Base-by-base conservation (phyloP, 495 filamentous ascomycete species). In the Lophiotrema nucula region DNA sequence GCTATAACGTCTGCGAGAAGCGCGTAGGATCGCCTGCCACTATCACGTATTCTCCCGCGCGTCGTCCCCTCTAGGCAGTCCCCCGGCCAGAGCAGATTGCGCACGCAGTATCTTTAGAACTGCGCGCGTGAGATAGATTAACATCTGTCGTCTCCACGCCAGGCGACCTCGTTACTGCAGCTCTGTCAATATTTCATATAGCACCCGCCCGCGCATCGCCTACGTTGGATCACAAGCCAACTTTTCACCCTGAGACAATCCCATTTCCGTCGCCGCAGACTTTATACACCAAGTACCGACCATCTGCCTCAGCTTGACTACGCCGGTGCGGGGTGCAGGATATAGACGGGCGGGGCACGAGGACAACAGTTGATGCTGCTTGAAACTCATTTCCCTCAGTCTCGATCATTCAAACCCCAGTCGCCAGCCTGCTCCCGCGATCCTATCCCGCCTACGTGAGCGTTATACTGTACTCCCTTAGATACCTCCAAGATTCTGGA, bases 51-150 rank as follows among this genome's bases (percentile, higher is more conserved):
- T 26, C 56, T n/a, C 19, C 24, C 46, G 47, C 46, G 56, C 47
- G 54, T 48, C 54, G 45, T 57, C 45, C 39, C 47, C 26, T 47
- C 41, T 60, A 24, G 46, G 54, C 23, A 21, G 15, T 38, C 24
- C 19, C 38, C 23, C 53, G 44, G 27, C 22, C 24, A 19, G 38
- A 21, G 47, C 55, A 44, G 38, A 50, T 50, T 46, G 23, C 46
- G 31, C 45, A 11, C 33, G 22, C 38, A 11, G 46, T 44, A 58
- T 31, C 22, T 18, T 35, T 53, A 47, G 47, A 37, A 45, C 26
- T 12, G 8, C 2, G n/a, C 56, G 56, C 56, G 56, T 50, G 56
- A 59, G 56, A 59, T 59, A 47, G 49, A 60, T 54, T 54, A 50
- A 57, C 21, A 42, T 19, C 45, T 50, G 35, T n/a, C 33, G 2